phyloP scores from a whole-genome alignment of 2,329 filamentous ascomycete species.

The Trichocomaceae sp. region DNA sequence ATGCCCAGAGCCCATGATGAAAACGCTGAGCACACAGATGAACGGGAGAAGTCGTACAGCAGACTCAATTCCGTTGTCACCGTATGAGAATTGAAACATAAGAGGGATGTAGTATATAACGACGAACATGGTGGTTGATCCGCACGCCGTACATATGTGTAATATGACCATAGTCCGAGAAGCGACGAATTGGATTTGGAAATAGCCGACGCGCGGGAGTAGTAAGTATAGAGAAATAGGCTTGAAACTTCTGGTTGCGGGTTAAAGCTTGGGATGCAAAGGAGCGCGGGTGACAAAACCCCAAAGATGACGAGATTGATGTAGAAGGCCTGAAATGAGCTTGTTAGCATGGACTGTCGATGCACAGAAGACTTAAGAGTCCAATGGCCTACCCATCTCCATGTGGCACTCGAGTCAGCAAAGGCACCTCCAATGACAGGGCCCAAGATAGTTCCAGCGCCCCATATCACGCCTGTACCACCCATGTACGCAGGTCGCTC shows the following conservation, averaged over 20 bases:
- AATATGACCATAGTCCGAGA: constrained; percentile 35
- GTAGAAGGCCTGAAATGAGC: constrained; percentile 14
- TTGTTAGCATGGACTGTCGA: background rate
- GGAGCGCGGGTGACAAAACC: constrained; percentile 30
- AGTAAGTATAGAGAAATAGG: constrained; percentile 34
- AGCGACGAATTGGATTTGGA: constrained; percentile 43
- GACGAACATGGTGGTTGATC: constrained; percentile 24
- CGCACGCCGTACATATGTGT: constrained; percentile 23
- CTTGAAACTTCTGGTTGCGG: constrained; percentile 30
- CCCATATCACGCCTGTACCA: constrained; percentile 25
- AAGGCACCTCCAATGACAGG: constrained; percentile 35
- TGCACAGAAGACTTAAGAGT: constrained; percentile 4
- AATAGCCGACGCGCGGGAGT: constrained; percentile 41
- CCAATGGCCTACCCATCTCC: constrained; percentile 27
- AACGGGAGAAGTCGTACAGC: constrained; percentile 25
- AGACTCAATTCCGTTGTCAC: constrained; percentile 28
- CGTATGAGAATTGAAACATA: constrained; percentile 47
- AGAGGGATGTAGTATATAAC: constrained; percentile 49
- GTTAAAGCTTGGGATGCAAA: constrained; percentile 2
- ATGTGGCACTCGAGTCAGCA: constrained; percentile 21
- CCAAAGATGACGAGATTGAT: constrained; percentile 37
- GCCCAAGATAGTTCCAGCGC: constrained; percentile 28
- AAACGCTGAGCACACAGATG: constrained; percentile 15
- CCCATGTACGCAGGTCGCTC: constrained; percentile 23
- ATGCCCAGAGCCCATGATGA: constrained; percentile 13